Percentiles rank a stretch among this genome's conserved stretches.
Conservation (phyloP, 441 rosid genomes). For the Capsella rubella region DNA sequence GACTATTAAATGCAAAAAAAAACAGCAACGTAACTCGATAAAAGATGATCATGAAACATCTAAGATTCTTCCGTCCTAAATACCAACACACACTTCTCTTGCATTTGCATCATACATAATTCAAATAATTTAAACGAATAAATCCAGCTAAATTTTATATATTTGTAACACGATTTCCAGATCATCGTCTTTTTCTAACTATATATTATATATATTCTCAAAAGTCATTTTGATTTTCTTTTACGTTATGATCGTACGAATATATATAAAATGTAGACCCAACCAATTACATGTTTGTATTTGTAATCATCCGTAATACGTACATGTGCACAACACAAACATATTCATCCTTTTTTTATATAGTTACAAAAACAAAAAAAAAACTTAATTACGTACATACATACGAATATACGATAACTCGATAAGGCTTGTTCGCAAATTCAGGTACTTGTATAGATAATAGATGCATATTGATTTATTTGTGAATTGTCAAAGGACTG, state of each 20-base stretch:
- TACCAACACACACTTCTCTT: conserved; percentile 22
- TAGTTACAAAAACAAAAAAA: no score
- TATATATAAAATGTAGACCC: not conserved
- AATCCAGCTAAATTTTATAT: conserved; percentile 13
- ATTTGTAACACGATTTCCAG: conserved; percentile 34
- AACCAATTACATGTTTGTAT: conserved; percentile 25
- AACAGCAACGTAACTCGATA: conserved; percentile 24
- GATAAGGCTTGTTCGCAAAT: no score
- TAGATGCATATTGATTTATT: no score
- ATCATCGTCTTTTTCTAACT: conserved; percentile 20
- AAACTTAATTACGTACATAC: no score
- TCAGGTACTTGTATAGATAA: no score
- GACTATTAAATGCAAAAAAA: conserved; percentile 46
- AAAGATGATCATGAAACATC: conserved; percentile 32
- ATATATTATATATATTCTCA: conserved; percentile 17
- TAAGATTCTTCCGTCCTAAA: conserved; percentile 34
- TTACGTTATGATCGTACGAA: conserved; percentile 11
- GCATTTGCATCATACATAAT: conserved; percentile 8
- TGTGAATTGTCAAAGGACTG: no score
- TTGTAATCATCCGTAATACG: not conserved
- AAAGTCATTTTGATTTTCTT: not conserved
- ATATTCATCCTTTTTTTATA: no score
- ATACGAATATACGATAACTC: no score
- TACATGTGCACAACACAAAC: conserved; percentile 24
- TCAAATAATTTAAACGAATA: not conserved